Conservation (phyloP, 768 basidiomycete species). For the Hortiboletus campestris region DNA sequence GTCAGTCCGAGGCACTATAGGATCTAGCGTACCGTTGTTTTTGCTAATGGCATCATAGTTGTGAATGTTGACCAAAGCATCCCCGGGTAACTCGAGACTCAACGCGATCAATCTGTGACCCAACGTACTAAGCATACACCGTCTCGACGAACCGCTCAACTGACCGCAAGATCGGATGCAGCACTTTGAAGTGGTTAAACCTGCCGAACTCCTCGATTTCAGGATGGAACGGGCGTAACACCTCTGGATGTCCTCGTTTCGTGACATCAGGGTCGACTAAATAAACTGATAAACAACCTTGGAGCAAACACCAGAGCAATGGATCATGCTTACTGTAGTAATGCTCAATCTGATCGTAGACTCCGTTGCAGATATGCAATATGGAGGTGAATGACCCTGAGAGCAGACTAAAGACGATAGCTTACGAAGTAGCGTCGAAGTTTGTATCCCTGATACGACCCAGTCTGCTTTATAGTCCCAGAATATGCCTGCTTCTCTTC, state of each 20-base stretch:
- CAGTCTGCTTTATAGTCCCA: conserved; percentile 41
- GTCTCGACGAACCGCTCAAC: background rate
- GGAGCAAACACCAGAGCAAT: background rate
- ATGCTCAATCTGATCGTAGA: conserved; percentile 61
- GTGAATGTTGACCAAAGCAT: conserved; percentile 48
- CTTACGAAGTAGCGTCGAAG: conserved; percentile 47
- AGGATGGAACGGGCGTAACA: conserved; percentile 48
- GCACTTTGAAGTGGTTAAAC: conserved; percentile 51
- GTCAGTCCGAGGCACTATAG: background rate
- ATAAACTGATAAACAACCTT: background rate
- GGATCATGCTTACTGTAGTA: conserved; percentile 50
- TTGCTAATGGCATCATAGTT: conserved; percentile 41
- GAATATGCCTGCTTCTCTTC: conserved; percentile 45
- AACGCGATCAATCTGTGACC: conserved; percentile 44
- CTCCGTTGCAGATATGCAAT: conserved; percentile 60
- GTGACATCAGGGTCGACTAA: conserved; percentile 51
- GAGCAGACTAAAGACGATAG: background rate
- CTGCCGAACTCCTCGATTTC: conserved; percentile 51
- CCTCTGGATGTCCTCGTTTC: conserved; percentile 48
- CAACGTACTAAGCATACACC: background rate
- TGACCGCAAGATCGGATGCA: conserved; percentile 49
- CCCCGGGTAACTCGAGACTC: conserved; percentile 55
- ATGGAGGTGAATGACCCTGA: background rate
- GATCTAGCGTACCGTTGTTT: conserved; percentile 36
- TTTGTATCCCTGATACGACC: conserved; percentile 55